These are phyloP conservation scores for Punctularia strigosozonata DNA, from an alignment of 768 basidiomycete species.

Conservation along the genomic window DNA sequence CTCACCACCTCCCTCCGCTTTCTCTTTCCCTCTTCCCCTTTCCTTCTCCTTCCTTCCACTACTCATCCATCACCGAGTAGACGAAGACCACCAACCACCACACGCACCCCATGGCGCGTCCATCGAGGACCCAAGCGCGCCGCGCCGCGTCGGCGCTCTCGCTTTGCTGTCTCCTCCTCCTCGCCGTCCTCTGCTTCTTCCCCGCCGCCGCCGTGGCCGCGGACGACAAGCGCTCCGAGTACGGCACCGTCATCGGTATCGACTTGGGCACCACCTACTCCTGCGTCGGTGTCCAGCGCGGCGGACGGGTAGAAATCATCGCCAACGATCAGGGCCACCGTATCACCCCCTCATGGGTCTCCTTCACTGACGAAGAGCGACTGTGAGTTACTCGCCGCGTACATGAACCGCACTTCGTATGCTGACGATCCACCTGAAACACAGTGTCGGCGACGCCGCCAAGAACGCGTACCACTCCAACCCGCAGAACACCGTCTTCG, in stretches of 20 bases:
- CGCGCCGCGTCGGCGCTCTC: constrained; percentile 14
- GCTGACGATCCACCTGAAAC: too few species aligned
- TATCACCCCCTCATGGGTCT: constrained; percentile 53
- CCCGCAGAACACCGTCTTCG: constrained; percentile 52
- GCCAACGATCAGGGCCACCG: constrained; percentile 46
- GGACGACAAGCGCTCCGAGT: constrained; percentile 61
- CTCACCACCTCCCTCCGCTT: too few species aligned
- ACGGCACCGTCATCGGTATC: constrained; percentile 90
- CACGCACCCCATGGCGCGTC: too few species aligned
- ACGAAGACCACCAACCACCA: too few species aligned
- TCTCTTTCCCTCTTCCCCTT: too few species aligned
- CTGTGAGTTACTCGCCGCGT: constrained; percentile 19
- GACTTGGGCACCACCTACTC: constrained; percentile 86
- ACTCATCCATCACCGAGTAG: too few species aligned
- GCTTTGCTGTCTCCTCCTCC: constrained; percentile 29
- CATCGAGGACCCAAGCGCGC: constrained; percentile 9
- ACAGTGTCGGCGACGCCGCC: constrained; percentile 80
- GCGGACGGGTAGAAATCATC: constrained; percentile 49
- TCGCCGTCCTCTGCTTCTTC: constrained; percentile 64
- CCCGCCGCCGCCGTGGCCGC: constrained; percentile 53
- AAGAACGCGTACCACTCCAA: constrained; percentile 94
- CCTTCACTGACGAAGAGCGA: constrained; percentile 47
- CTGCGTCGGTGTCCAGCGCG: constrained; percentile 19
- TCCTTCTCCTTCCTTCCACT: too few species aligned
- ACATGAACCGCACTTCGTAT: constrained; percentile 30